phyloP scores from a whole-genome alignment of 2,329 filamentous ascomycete genomes.

The Colletotrichum sp. region DNA sequence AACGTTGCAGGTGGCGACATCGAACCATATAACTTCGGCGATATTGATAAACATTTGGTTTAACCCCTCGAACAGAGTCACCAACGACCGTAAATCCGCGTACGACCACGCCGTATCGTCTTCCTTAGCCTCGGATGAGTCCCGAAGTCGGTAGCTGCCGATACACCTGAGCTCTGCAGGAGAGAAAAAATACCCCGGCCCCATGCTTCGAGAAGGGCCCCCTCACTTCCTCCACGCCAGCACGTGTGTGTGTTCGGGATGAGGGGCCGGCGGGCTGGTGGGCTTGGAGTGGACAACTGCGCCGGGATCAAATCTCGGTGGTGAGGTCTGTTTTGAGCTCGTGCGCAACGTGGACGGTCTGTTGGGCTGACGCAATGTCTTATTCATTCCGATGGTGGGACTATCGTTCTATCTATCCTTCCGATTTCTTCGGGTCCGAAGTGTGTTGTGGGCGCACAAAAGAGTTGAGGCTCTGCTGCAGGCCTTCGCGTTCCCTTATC shows the following conservation, averaged over 20 bases:
- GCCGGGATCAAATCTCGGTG: conserved; percentile 4
- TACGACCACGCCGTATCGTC: neutral
- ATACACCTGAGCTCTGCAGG: conserved; percentile 3
- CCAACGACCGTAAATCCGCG: neutral
- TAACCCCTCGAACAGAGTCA: neutral
- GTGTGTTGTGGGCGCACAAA: neutral
- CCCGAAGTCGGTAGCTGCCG: conserved; percentile 5
- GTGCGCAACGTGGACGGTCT: neutral
- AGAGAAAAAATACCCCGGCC: neutral
- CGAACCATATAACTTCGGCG: conserved; percentile 6
- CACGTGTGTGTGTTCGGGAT: neutral
- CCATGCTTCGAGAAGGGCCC: neutral
- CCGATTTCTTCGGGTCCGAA: neutral
- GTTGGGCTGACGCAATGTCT: conserved; percentile 1
- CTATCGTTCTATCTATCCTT: neutral
- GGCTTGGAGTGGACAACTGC: neutral
- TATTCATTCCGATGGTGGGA: conserved; percentile 1
- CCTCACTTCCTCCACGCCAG: neutral
- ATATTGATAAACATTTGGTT: neutral
- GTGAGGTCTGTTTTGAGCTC: neutral
- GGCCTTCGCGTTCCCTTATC: neutral
- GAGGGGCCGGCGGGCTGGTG: conserved; percentile 2
- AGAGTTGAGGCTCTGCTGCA: neutral
- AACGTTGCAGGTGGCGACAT: conserved; percentile 11
- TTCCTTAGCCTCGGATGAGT: conserved; percentile 10